phyloP scores from a whole-genome alignment of 2,329 filamentous ascomycete genomes.

The Colletotrichum tabaci region DNA sequence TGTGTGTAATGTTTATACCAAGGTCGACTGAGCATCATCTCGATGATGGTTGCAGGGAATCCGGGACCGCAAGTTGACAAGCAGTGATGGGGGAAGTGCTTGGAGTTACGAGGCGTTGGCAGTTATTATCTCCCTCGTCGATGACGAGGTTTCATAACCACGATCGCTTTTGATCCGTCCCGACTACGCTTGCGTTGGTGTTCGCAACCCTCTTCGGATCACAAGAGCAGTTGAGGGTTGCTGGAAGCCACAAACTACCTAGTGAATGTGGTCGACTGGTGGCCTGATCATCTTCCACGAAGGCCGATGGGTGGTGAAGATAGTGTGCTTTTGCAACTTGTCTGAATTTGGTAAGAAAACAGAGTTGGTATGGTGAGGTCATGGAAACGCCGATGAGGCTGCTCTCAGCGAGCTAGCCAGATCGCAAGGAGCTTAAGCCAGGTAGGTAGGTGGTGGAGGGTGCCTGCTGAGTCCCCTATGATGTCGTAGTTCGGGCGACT shows the following conservation, averaged over 20 bases:
- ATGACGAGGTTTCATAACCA: background rate
- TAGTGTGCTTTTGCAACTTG: background rate
- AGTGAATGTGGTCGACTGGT: background rate
- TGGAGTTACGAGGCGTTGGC: conserved; percentile 6
- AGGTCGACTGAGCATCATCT: background rate
- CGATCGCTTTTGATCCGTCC: background rate
- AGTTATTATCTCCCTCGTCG: background rate
- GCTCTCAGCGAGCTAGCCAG: conserved; percentile 15
- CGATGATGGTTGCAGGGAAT: background rate
- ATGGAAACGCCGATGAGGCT: conserved; percentile 25
- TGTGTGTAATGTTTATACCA: background rate
- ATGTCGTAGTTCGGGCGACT: conserved; percentile 29
- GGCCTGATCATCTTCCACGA: background rate
- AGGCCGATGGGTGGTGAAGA: background rate
- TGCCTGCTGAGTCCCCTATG: conserved; percentile 23
- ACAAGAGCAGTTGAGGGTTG: background rate
- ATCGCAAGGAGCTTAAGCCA: conserved; percentile 31
- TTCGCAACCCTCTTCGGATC: background rate
- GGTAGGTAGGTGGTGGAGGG: conserved; percentile 20
- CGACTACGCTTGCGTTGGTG: background rate
- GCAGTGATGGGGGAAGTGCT: background rate
- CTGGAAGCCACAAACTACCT: background rate
- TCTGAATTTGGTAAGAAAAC: background rate
- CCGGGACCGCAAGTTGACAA: background rate
- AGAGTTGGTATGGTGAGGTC: conserved; percentile 22